Evolutionary conservation across 108 stramenopile species (phyloP).

Genomic region (Cyclostephanos tholiformis): DNA sequence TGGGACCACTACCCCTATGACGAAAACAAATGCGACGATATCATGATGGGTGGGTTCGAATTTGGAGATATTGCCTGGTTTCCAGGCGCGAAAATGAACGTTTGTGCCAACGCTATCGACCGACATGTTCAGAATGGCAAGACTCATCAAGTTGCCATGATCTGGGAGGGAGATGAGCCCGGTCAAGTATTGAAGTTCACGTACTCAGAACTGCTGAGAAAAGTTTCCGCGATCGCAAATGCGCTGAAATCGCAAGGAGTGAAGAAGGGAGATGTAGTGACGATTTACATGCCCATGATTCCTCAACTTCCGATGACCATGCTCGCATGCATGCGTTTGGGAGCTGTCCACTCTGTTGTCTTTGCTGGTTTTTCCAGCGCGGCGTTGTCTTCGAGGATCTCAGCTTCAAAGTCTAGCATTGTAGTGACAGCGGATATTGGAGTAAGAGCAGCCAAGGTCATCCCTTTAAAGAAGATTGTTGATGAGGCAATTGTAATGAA

Average conservation of each 20-base stretch:
- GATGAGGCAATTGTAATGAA: constrained; percentile 79
- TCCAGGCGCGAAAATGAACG: constrained; percentile 68
- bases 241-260: constrained; percentile 71
- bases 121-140: constrained; percentile 39
- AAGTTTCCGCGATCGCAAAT: constrained; percentile 86
- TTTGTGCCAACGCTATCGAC: constrained; percentile 75
- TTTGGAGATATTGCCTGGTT: constrained; percentile 80
- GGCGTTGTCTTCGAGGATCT: constrained; percentile 90
- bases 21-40: constrained; percentile 25
- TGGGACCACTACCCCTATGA: constrained; percentile 48
- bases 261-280: constrained; percentile 77
- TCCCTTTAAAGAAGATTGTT: constrained; percentile 89
- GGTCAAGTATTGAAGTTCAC: constrained; percentile 52
- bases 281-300: constrained; percentile 94
- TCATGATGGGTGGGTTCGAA: constrained; percentile 45
- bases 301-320: constrained; percentile 85
- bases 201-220: constrained; percentile 64
- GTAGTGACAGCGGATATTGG: constrained; percentile 90
- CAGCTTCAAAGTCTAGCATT: constrained; percentile 80
- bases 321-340: constrained; percentile 88
- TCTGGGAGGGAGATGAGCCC: constrained; percentile 89
- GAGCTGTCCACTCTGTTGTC: constrained; percentile 87
- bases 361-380: constrained; percentile 97
- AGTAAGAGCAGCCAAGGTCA: constrained; percentile 73
- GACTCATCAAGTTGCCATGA: constrained; percentile 67